These are phyloP conservation scores for Diaporthe sp. DNA, from an alignment of 2,329 filamentous ascomycete genomes.

Conservation along the genomic window DNA sequence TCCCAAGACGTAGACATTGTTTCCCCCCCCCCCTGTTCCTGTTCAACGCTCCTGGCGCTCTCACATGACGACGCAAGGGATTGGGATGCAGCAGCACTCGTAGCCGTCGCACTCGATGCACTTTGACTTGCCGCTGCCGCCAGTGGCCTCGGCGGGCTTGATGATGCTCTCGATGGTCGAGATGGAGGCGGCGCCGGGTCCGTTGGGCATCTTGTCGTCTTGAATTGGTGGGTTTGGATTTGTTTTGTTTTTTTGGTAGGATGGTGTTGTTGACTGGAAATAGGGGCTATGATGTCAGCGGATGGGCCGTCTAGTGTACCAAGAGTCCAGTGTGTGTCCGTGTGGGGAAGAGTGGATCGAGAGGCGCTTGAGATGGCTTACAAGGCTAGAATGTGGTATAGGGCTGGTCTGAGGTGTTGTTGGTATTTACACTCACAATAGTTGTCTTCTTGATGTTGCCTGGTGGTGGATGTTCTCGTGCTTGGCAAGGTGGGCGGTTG, in stretches of 20 bases:
- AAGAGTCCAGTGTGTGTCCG: neutral
- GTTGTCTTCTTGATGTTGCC: neutral
- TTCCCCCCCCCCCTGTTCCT: too few species aligned
- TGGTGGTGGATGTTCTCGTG: neutral
- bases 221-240: neutral
- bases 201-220: conserved; percentile 52
- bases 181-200: conserved; percentile 63
- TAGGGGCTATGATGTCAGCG: conserved; percentile 26
- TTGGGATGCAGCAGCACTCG: conserved; percentile 69
- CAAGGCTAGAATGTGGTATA: neutral
- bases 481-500: neutral
- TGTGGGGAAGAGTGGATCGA: neutral
- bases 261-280: conserved; percentile 2
- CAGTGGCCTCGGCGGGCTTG: conserved; percentile 60
- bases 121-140: conserved; percentile 55
- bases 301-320: neutral
- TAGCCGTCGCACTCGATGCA: conserved; percentile 66
- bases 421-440: neutral
- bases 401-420: neutral
- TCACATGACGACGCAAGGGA: conserved; percentile 66
- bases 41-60: neutral
- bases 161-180: conserved; percentile 65
- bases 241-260: neutral
- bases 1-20: neutral
- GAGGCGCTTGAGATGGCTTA: neutral